Percentiles rank a stretch among this genome's conserved stretches.
Evolutionary conservation across 306 rosid species (phyloP).

Genomic region (Trichosanthes truncata): DNA sequence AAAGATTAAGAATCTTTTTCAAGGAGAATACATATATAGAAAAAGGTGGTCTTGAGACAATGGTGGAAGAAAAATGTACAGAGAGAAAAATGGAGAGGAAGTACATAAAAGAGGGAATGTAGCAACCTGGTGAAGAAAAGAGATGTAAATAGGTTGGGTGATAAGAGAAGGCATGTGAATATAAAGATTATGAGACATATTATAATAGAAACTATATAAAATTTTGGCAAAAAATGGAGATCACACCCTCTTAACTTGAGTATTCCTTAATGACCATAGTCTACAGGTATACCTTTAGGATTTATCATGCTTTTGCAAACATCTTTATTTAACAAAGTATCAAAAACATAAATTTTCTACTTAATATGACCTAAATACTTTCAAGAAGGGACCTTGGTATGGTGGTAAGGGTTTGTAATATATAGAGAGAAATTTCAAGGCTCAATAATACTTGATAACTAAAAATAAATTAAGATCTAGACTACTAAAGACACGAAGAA

Average conservation of each 20-base stretch:
- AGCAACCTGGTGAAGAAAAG: not conserved
- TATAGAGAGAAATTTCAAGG: too few relatives aligned
- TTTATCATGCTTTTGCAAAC: not conserved
- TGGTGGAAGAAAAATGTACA: not conserved
- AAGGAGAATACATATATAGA: too few relatives aligned
- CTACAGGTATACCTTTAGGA: not conserved
- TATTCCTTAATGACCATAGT: not conserved
- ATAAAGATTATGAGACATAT: not conserved
- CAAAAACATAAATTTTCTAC: not conserved
- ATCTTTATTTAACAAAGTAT: not conserved
- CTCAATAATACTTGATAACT: too few relatives aligned
- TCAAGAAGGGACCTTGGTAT: not conserved
- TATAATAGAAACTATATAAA: too few relatives aligned
- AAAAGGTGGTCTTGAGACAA: not conserved
- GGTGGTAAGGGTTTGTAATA: not conserved
- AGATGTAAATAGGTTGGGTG: not conserved
- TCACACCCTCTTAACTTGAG: not conserved
- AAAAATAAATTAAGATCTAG: too few relatives aligned
- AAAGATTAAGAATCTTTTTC: too few relatives aligned
- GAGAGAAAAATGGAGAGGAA: not conserved
- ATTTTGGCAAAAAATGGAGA: too few relatives aligned
- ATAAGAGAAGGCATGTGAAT: not conserved
- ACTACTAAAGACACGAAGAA: too few relatives aligned
- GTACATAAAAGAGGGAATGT: not conserved
- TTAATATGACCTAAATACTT: not conserved